Percentiles rank a stretch among this genome's conserved stretches.
Conservation (phyloP, 2,329 filamentous ascomycete species). For the Cadophora luteo-olivacea region DNA sequence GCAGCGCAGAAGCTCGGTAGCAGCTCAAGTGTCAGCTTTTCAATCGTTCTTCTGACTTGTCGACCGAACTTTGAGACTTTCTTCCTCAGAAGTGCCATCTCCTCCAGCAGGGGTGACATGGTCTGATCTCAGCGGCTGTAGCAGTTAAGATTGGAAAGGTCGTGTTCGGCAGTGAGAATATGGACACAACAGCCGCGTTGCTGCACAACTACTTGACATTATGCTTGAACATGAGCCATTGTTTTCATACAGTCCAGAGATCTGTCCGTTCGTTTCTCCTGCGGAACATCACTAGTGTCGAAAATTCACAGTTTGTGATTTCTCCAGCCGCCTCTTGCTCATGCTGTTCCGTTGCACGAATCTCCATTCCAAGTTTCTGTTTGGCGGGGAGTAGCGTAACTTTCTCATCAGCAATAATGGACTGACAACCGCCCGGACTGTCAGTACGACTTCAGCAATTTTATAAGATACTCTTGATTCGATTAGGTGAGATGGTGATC, state of each 20-base stretch:
- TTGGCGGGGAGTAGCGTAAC: not conserved
- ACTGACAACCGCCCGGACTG: not conserved
- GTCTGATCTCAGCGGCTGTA: not conserved
- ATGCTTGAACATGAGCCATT: no score
- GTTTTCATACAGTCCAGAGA: no score
- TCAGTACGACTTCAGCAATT: not conserved
- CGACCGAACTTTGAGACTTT: not conserved
- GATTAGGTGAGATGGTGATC: not conserved
- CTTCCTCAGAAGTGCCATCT: not conserved
- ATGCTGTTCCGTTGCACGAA: not conserved
- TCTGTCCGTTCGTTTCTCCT: not conserved
- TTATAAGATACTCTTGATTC: not conserved
- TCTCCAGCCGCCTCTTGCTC: not conserved
- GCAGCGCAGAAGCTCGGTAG: not conserved
- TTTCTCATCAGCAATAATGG: not conserved
- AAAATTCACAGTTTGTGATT: not conserved
- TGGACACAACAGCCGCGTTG: no score
- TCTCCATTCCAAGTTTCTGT: not conserved
- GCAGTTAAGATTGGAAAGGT: not conserved
- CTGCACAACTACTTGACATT: no score
- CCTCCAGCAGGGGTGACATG: not conserved
- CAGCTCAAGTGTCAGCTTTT: not conserved
- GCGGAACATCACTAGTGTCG: not conserved
- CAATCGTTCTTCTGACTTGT: not conserved
- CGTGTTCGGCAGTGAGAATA: no score